Evolutionary conservation across 352 stramenopile species (phyloP).

Genomic region (Phytophthora ramorum): DNA sequence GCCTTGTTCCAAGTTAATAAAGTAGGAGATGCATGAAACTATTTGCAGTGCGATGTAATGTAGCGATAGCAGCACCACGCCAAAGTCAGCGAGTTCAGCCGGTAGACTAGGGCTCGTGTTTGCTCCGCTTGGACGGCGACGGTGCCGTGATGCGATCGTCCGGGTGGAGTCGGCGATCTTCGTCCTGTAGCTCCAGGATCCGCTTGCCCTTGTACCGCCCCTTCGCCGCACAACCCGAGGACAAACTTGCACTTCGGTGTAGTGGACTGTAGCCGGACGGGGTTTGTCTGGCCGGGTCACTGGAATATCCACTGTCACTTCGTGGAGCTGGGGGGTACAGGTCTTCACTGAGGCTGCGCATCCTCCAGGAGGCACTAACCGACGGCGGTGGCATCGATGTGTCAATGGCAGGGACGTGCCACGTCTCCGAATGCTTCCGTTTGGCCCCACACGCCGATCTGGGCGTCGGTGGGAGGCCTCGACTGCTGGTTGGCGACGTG

Average conservation of each 20-base stretch:
- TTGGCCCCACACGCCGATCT: constrained; percentile 30
- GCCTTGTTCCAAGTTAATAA: constrained; percentile 30
- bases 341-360: constrained; percentile 54
- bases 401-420: constrained; percentile 35
- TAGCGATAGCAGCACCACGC: constrained; percentile 19
- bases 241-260: constrained; percentile 50
- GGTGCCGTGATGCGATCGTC: constrained; percentile 50
- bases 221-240: constrained; percentile 38
- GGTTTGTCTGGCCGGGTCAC: constrained; percentile 27
- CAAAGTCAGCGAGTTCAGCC: neutral
- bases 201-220: constrained; percentile 70
- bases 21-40: constrained; percentile 30
- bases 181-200: constrained; percentile 79
- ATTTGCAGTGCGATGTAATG: constrained; percentile 25
- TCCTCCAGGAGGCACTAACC: constrained; percentile 24
- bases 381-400: constrained; percentile 23
- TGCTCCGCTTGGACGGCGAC: constrained; percentile 67
- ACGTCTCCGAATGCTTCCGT: constrained; percentile 36
- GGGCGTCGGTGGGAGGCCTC: constrained; percentile 30
- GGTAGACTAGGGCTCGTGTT: constrained; percentile 32
- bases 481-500: constrained; percentile 9
- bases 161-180: constrained; percentile 70
- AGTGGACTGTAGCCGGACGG: constrained; percentile 27
- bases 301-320: constrained; percentile 46
- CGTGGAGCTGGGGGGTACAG: constrained; percentile 19